Evolutionary conservation across 1,139 yeast species (phyloP), one percentile per base, ranked within the genome.

Genomic region (Lipomyces yarrowii): DNA sequence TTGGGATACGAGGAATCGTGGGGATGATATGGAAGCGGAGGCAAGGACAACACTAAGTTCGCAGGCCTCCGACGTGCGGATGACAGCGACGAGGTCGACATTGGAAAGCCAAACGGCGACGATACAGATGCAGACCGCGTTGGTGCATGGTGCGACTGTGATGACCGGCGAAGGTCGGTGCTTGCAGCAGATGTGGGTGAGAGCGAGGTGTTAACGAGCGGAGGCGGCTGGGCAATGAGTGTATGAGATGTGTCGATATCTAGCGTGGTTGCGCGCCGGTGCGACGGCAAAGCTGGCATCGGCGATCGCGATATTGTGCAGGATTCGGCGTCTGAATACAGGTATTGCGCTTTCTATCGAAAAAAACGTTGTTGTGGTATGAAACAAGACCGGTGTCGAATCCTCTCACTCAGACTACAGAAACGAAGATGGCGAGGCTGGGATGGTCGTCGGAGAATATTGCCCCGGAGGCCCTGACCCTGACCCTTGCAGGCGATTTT

Each of bases 81-180:
- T 23, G 64, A n/a, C 3, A 42, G n/a, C 15, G 64, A 46, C 11
- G 64, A 46, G 21, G 55, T 26, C 13, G 62, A 11, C 10, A 48
- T 51, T 5, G 63, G 63, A 26, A 61, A 61, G 39, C 63, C 63
- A 35, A 58, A 61, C 21, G 63, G 63, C 51, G 63, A 61, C 13
- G 63, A 61, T 2, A 61, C 37, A n/a, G 59, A 61, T n/a, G 63
- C 63, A 8, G 63, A 61, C 13, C 63, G 54, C 18, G 35, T 21
- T 5, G 60, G 56, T 5, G 56, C n/a, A 35, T 42, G 23, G 48
- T n/a, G 37, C n/a, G 59, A n/a, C 8, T 52, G 32, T 23, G 55
- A 10, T 10, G 55, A 10, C 33, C 30, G 55, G n/a, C n/a, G 55
- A 7, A 52, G 13, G 5, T 32, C 18, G n/a, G 33, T 11, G n/a